Evolutionary conservation across 768 basidiomycete species (phyloP).

Genomic region (Gloeopeniophorella convolvens): DNA sequence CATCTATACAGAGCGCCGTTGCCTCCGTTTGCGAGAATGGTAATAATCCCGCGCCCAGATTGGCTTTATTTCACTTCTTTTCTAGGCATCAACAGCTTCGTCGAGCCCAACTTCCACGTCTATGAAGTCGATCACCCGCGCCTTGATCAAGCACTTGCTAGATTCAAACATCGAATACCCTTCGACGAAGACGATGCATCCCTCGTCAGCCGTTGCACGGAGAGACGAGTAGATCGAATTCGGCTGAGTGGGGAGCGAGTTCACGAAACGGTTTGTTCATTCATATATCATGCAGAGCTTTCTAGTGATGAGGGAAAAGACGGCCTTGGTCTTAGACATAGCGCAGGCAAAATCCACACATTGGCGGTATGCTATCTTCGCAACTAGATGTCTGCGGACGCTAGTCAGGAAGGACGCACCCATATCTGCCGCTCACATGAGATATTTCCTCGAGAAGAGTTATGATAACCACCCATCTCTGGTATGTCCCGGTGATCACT

Average conservation of each 20-base stretch:
- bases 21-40: constrained; percentile 58
- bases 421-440: constrained; percentile 40
- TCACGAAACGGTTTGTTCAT: constrained; percentile 37
- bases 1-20: constrained; percentile 71
- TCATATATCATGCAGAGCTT: background rate
- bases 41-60: constrained; percentile 27
- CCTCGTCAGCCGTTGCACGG: constrained; percentile 37
- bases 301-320: constrained; percentile 27
- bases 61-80: constrained; percentile 1
- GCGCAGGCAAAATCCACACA: constrained; percentile 60
- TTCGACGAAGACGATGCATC: constrained; percentile 28
- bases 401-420: constrained; percentile 61
- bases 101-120: constrained; percentile 53
- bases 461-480: constrained; percentile 61
- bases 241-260: constrained; percentile 36
- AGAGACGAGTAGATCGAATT: constrained; percentile 41
- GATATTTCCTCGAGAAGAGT: constrained; percentile 53
- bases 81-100: constrained; percentile 51
- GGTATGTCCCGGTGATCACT: constrained; percentile 34
- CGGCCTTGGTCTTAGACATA: constrained; percentile 43
- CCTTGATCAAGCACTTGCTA: constrained; percentile 33
- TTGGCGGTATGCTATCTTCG: constrained; percentile 74
- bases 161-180: constrained; percentile 35
- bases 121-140: constrained; percentile 44
- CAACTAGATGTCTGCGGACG: constrained; percentile 59